These are phyloP conservation scores for Fibroporia radiculosa DNA, from an alignment of 768 basidiomycete species.

Conservation along the genomic window DNA sequence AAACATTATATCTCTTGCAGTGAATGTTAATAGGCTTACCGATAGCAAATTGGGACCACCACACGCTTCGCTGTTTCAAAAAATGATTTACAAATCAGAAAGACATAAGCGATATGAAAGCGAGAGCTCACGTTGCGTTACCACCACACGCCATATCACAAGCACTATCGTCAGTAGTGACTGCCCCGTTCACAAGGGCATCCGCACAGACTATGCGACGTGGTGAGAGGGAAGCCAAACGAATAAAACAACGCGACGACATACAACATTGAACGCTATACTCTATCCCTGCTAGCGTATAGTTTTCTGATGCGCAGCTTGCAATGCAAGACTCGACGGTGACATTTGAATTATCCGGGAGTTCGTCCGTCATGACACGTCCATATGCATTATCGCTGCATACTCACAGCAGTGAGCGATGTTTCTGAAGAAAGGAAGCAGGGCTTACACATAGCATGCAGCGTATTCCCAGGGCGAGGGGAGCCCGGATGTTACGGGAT, in stretches of 20 bases:
- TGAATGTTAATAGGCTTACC: too few relatives aligned
- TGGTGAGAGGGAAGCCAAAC: background rate
- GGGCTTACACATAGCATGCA: slow-evolving; percentile 52
- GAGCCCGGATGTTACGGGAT: slow-evolving; percentile 44
- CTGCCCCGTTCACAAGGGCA: slow-evolving; percentile 53
- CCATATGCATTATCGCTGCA: slow-evolving; percentile 52
- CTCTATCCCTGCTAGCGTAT: slow-evolving; percentile 64
- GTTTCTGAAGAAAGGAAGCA: background rate
- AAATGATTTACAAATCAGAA: too few relatives aligned
- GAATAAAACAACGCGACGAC: slow-evolving; percentile 17
- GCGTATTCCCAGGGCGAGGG: slow-evolving; percentile 51
- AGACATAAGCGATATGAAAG: too few relatives aligned
- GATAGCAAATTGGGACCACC: slow-evolving; percentile 70
- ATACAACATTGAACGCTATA: slow-evolving; percentile 46
- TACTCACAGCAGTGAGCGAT: background rate
- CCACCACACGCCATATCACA: slow-evolving; percentile 77
- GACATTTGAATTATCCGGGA: slow-evolving; percentile 28
- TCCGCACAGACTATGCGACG: slow-evolving; percentile 58
- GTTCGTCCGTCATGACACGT: slow-evolving; percentile 44
- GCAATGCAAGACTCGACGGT: slow-evolving; percentile 62
- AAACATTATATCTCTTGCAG: too few relatives aligned
- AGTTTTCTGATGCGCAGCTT: slow-evolving; percentile 47
- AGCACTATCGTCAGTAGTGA: slow-evolving; percentile 33
- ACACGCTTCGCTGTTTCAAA: slow-evolving; percentile 57
- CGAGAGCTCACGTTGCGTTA: slow-evolving; percentile 54